Evolutionary conservation across 805 yeast species (phyloP), one percentile per base, ranked within the genome.

Genomic region (Wickerhamomyces hampshirensis): DNA sequence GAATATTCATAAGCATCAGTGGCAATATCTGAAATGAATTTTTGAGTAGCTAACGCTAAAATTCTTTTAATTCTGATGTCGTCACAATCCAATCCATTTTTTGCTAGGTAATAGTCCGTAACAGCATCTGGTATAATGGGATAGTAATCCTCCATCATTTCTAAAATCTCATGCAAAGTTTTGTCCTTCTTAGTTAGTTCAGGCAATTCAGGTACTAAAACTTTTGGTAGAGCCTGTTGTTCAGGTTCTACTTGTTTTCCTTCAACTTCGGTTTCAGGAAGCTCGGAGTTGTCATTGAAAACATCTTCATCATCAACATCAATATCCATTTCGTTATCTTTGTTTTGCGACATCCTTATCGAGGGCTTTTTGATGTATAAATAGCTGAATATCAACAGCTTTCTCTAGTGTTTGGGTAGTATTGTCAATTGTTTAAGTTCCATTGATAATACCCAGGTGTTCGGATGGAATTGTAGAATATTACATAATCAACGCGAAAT

Each of bases 71-170:
- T 77, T 39, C 88, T 73, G 11, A 76, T 64, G 56, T 91, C 95
- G 27, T 81, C 70, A 18, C 93, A 77, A 40, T 80, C 82, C 50
- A 93, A 80, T 27, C 97, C 97, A 43, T 87, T 82, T 52, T 82
- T 81, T 17, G 86, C 76, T 35, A 91, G 63, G 52, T 91, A 93
- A 57, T 88, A 93, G 55, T 91, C 97, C 0, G 96, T 84, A 9
- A 93, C 97, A 0, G 95, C 89, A 56, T 93, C 98, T 0, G 98
- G 98, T 28, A 93, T 93, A 23, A 91, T 81, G 2, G 98, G 98
- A 4, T 96, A 86, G 56, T 81, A 87, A 40, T 88, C 96, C 46
- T 87, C 95, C 91, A 93, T 82, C 69, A 88, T 68, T 23, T 81
- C 83, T 19, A 93, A 66, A 24, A 93, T 80, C 49, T 93, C 98